Conservation (phyloP, 441 rosid species). For the Mallotus repandus region DNA sequence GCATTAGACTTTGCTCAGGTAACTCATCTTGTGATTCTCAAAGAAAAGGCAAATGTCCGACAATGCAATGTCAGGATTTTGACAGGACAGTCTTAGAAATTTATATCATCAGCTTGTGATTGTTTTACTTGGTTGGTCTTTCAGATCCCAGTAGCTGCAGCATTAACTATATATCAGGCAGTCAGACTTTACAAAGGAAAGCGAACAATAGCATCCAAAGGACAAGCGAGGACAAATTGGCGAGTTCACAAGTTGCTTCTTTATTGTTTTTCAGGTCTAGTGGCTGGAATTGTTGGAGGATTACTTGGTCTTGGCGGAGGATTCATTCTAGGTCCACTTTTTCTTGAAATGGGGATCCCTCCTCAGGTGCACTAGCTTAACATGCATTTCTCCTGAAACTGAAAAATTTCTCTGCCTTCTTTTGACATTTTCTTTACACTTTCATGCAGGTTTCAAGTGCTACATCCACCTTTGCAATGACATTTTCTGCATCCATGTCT, state of each 20-base stretch:
- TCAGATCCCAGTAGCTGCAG: slow-evolving; percentile 50
- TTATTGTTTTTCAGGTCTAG: slow-evolving; percentile 36
- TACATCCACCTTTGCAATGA: slow-evolving; percentile 61
- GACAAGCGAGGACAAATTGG: slow-evolving; percentile 37
- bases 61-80: not conserved
- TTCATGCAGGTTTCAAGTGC: slow-evolving; percentile 51
- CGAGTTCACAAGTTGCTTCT: slow-evolving; percentile 37
- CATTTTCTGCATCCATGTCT: slow-evolving; percentile 61
- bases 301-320: slow-evolving; percentile 68
- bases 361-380: slow-evolving; percentile 43
- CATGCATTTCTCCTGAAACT: not conserved
- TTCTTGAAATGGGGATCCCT: slow-evolving; percentile 57
- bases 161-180: slow-evolving; percentile 42
- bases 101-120: not conserved
- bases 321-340: slow-evolving; percentile 58
- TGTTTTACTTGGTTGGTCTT: not conserved
- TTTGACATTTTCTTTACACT: not conserved
- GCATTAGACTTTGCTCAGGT: slow-evolving; percentile 43
- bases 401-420: not conserved
- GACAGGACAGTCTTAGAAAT: not conserved
- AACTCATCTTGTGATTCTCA: not conserved
- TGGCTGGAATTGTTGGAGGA: slow-evolving; percentile 55
- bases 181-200: slow-evolving; percentile 42
- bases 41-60: not conserved
- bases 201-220: slow-evolving; percentile 43